These are phyloP conservation scores for Schoenoplectus triqueter DNA, from an alignment of 202 grass and related monocot genomes.

Conservation along the genomic window DNA sequence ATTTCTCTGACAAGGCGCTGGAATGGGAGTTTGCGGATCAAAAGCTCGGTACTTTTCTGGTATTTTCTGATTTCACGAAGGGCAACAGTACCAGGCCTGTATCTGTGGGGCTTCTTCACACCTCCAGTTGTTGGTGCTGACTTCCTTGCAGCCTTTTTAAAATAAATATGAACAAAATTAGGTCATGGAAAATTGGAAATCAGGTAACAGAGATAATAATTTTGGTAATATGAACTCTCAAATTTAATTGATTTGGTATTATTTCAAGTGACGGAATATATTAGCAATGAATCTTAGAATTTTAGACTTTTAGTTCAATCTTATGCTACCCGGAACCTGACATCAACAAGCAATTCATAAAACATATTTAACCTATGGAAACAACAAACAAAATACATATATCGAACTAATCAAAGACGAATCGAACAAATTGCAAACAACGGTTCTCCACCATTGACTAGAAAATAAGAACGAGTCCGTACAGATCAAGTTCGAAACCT, in stretches of 20 bases:
- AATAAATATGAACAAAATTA: background rate
- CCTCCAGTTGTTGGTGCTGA: conserved; percentile 71
- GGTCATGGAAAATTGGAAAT: background rate
- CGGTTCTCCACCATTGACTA: background rate
- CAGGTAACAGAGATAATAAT: background rate
- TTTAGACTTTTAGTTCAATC: no score
- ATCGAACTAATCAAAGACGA: background rate
- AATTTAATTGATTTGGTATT: conserved; percentile 9
- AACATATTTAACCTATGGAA: no score
- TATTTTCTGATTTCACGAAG: conserved; percentile 81
- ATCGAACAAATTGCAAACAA: background rate
- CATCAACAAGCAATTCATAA: no score
- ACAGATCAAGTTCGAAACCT: background rate
- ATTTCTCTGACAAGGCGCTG: conserved; percentile 76
- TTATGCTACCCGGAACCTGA: no score
- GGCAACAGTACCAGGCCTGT: conserved; percentile 62
- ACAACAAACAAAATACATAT: background rate
- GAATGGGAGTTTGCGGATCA: conserved; percentile 77
- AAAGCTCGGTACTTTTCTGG: conserved; percentile 84
- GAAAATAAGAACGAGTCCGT: background rate
- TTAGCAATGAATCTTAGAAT: no score
- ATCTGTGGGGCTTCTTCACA: conserved; percentile 79
- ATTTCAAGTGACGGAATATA: background rate
- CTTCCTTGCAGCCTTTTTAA: conserved; percentile 66
- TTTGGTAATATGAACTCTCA: background rate